These are phyloP conservation scores for Colletotrichum spaethianum DNA, from an alignment of 2,329 filamentous ascomycete species.

Conservation along the genomic window DNA sequence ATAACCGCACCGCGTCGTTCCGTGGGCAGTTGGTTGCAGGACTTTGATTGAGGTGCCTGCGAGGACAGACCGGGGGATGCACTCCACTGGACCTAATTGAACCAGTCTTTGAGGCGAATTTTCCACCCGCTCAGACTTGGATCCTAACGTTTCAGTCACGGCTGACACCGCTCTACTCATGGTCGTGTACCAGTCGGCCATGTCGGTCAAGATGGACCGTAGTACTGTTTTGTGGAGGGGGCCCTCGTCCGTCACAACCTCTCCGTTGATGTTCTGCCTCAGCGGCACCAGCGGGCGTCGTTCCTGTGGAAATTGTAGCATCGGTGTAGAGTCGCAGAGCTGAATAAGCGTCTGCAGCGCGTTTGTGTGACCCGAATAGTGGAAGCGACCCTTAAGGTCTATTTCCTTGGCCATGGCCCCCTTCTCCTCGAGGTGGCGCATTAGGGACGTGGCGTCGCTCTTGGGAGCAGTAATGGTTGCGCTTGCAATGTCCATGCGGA, in stretches of 20 bases:
- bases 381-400: constrained; percentile 1
- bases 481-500: neutral
- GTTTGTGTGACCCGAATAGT: neutral
- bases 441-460: neutral
- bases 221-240: neutral
- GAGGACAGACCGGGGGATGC: neutral
- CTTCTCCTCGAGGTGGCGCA: neutral
- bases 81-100: neutral
- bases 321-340: neutral
- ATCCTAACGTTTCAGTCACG: neutral
- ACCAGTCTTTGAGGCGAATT: neutral
- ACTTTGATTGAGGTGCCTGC: neutral
- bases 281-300: neutral
- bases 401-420: neutral
- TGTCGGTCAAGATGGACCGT: constrained; percentile 2
- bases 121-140: neutral
- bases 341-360: neutral
- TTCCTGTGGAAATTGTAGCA: neutral
- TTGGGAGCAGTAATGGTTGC: neutral
- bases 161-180: neutral
- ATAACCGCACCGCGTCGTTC: neutral
- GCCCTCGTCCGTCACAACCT: neutral
- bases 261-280: neutral
- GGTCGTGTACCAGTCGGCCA: neutral
- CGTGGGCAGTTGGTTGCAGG: neutral